Evolutionary conservation across 768 basidiomycete species (phyloP).

Genomic region (Hydnomerulius pinastri): DNA sequence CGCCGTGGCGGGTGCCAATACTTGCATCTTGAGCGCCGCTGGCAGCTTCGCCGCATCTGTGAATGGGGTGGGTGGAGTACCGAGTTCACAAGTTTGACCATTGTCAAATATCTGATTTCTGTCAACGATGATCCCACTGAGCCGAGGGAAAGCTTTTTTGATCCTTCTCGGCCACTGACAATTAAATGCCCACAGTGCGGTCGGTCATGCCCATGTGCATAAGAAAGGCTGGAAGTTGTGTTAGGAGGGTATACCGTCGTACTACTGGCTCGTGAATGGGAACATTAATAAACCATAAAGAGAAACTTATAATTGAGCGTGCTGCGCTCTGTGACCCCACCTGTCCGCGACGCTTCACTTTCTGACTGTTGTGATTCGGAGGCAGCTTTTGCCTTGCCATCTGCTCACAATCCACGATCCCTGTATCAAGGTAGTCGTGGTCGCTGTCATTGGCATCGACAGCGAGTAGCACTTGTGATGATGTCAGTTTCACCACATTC

Average conservation of each 20-base stretch:
- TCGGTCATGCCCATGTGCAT: conserved; percentile 33
- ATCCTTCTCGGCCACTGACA: conserved; percentile 27
- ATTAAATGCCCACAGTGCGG: conserved; percentile 31
- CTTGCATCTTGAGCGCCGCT: conserved; percentile 30
- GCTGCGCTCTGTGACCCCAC: no score
- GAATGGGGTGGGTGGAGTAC: conserved; percentile 47
- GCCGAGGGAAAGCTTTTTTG: conserved; percentile 38
- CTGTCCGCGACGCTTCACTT: conserved; percentile 27
- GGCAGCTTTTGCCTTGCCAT: conserved; percentile 59
- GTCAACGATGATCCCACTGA: conserved; percentile 40
- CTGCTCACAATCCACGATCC: conserved; percentile 34
- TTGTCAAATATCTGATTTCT: conserved; percentile 46
- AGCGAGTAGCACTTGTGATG: conserved; percentile 30
- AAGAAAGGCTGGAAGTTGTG: no score
- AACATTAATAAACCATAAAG: no score
- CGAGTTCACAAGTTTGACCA: conserved; percentile 39
- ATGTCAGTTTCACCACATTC: conserved; percentile 7
- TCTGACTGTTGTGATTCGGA: conserved; percentile 18
- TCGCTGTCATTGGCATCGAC: conserved; percentile 22
- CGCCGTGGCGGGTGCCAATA: conserved; percentile 43
- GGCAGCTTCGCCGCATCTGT: conserved; percentile 42
- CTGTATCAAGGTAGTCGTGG: conserved; percentile 42
- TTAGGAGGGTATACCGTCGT: no score
- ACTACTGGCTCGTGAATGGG: no score
- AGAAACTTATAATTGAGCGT: no score